These are phyloP conservation scores for Solanum habrochaites DNA, from an alignment of 257 asterid species.

Conservation along the genomic window DNA sequence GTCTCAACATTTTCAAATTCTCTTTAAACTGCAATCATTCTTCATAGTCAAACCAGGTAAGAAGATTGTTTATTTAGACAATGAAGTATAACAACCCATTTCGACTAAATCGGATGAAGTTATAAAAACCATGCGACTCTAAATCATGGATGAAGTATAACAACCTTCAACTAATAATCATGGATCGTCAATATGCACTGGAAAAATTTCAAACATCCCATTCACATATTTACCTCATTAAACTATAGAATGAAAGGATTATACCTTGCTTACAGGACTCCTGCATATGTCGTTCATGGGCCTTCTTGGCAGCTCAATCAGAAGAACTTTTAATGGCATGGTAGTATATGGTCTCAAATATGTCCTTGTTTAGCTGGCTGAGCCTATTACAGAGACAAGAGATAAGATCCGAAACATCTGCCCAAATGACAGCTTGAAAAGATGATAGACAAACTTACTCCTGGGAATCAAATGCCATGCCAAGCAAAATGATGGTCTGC, in stretches of 20 bases:
- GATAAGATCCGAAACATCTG: not conserved
- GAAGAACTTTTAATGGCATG: slow-evolving; percentile 81
- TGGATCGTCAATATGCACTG: not conserved
- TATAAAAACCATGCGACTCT: no score
- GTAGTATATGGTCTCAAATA: slow-evolving; percentile 92
- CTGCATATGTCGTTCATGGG: slow-evolving; percentile 70
- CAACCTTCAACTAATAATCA: not conserved
- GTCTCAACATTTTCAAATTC: not conserved
- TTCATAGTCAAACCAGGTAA: not conserved
- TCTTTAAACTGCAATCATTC: not conserved
- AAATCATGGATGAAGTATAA: no score
- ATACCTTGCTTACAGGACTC: slow-evolving; percentile 96
- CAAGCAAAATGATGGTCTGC: slow-evolving; percentile 95
- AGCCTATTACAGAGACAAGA: slow-evolving; percentile 47
- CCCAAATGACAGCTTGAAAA: not conserved
- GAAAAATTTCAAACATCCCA: not conserved
- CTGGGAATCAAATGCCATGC: slow-evolving; percentile 96
- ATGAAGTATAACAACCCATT: no score
- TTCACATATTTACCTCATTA: not conserved
- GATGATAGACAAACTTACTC: slow-evolving; percentile 32
- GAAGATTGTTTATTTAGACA: not conserved
- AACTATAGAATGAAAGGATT: not conserved
- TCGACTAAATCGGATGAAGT: no score
- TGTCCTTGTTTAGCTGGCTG: slow-evolving; percentile 87
- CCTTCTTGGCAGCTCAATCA: slow-evolving; percentile 68